A percentile compares a stretch with the other conserved stretches of the same genome.
These are phyloP conservation scores for Saccharum hybrid DNA, from an alignment of 202 grass and related monocot species.

Conservation along the genomic window DNA sequence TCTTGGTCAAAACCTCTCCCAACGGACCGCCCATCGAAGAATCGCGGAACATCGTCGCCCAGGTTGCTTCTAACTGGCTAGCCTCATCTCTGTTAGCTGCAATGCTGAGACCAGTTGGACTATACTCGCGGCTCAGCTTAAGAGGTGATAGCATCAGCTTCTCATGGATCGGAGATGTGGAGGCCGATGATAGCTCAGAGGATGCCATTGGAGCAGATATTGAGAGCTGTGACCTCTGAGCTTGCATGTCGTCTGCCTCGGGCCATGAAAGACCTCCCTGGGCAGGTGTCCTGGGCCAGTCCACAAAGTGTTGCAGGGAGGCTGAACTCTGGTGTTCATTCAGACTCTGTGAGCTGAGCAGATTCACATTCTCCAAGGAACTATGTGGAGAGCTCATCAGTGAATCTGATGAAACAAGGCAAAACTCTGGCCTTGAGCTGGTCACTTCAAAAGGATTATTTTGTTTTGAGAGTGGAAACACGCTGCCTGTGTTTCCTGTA, in stretches of 20 bases:
- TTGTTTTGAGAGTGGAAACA: slow-evolving; percentile 73
- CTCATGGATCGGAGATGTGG: slow-evolving; percentile 64
- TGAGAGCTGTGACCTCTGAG: slow-evolving; percentile 72
- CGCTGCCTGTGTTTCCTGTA: slow-evolving; percentile 33
- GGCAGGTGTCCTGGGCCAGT: slow-evolving; percentile 68
- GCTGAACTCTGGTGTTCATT: slow-evolving; percentile 58
- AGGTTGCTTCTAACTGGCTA: slow-evolving; percentile 50
- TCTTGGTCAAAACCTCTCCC: slow-evolving; percentile 82
- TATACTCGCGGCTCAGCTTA: slow-evolving; percentile 55
- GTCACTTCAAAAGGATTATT: slow-evolving; percentile 71
- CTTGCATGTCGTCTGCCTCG: slow-evolving; percentile 69
- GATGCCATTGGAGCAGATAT: slow-evolving; percentile 67
- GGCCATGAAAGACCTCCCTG: slow-evolving; percentile 65
- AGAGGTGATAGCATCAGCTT: slow-evolving; percentile 62
- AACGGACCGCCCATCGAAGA: slow-evolving; percentile 83
- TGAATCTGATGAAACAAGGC: slow-evolving; percentile 60
- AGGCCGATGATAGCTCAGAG: slow-evolving; percentile 65
- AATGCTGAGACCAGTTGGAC: slow-evolving; percentile 50
- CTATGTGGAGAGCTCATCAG: slow-evolving; percentile 59
- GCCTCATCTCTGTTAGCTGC: slow-evolving; percentile 40
- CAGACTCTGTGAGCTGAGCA: slow-evolving; percentile 45
- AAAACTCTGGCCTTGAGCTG: slow-evolving; percentile 53
- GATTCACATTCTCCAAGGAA: slow-evolving; percentile 61
- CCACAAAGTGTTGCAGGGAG: slow-evolving; percentile 77
- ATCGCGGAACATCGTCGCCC: slow-evolving; percentile 60